Evolutionary conservation across 108 stramenopile species (phyloP), one percentile per base, ranked within the genome.

Genomic region (Stephanodiscus minutulus): DNA sequence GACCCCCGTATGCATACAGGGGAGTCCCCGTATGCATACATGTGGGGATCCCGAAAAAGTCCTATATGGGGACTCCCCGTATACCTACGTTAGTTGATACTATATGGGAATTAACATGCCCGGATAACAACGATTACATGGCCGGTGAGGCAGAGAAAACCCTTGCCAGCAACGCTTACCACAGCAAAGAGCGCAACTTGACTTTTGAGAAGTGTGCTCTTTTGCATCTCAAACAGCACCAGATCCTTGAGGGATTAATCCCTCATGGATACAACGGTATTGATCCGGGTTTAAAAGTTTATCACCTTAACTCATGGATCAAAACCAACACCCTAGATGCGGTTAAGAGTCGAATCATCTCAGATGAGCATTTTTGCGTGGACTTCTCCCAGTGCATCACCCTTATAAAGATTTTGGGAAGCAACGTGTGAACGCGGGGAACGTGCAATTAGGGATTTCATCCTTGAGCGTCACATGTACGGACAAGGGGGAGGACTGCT

Each of bases 391-490:
- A 5, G 2, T 33, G 31, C 5, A 5, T 33, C 31, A 33, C 31
- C 31, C 5, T 33, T 72, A 72, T 22, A 49, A 73, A 28, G 72
- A 73, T 21, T 66, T 66, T 22, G 53, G 66, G 3, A 54, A 48
- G 8, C 72, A 73, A 49, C 10, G 4, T n/a, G 18, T 22, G 17
- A n/a, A 24, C 29, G 22, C 29, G 27, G 15, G 4, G 3, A 33
- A 33, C 31, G 31, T 33, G 31, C 33, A 59, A n/a, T 3, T 59
- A 7, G 31, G 31, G 31, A 33, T 33, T 5, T 2, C 31, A 33
- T 2, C 31, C 31, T 33, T 17, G 17, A n/a, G 15, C 29, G 17
- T 11, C 21, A 11, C 12, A 13, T 12, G 43, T 13, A 15, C 12
- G 43, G 15, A 2, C 12, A 44, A 44, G 15, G 43, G 43, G 3